phyloP scores from a whole-genome alignment of 352 stramenopile genomes.

The Phytopythium montanum region DNA sequence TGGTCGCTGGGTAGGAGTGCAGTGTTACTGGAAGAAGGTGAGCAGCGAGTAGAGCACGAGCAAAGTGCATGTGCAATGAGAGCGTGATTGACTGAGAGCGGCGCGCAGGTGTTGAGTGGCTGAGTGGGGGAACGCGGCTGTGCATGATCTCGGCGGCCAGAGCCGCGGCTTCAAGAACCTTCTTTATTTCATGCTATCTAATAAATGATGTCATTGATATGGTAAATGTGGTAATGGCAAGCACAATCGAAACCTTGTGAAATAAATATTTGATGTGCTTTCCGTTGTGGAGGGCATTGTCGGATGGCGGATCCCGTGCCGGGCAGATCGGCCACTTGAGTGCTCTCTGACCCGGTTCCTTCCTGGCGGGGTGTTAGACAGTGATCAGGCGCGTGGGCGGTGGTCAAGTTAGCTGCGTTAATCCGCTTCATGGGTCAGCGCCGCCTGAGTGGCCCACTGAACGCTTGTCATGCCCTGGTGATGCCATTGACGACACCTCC shows the following conservation, averaged over 20 bases:
- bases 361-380: neutral
- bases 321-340: neutral
- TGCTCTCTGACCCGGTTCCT: neutral
- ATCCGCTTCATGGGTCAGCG: too few relatives aligned
- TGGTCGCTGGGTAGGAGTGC: too few relatives aligned
- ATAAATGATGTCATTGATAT: neutral
- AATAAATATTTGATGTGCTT: neutral
- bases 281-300: neutral
- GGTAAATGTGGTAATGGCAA: too few relatives aligned
- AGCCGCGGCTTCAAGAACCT: neutral
- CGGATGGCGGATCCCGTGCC: neutral
- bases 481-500: too few relatives aligned
- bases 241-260: neutral
- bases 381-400: too few relatives aligned
- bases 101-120: neutral
- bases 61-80: too few relatives aligned
- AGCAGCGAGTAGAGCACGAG: neutral
- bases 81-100: too few relatives aligned
- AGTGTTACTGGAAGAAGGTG: too few relatives aligned
- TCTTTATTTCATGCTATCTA: neutral
- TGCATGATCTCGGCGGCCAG: neutral
- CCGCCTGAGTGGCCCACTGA: too few relatives aligned
- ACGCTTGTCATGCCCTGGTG: too few relatives aligned
- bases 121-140: neutral
- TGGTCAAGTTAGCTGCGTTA: too few relatives aligned